Base-by-base conservation (phyloP, 2,329 filamentous ascomycete genomes). In the Sporothrix globosa region DNA sequence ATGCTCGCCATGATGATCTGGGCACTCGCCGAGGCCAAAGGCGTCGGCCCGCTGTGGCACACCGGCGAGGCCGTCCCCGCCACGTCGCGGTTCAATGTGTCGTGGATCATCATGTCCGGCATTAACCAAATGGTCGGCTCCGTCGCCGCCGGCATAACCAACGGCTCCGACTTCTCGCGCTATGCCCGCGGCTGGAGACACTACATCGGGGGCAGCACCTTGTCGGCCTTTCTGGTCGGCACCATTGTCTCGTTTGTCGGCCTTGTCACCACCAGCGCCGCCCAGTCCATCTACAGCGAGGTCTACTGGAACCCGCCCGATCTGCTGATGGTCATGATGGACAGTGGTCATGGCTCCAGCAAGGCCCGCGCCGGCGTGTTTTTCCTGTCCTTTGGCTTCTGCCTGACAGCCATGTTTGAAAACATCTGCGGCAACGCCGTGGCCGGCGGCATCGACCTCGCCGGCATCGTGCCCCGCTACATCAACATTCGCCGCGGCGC, bases 401-500 rank as follows among this genome's bases (percentile, higher is more conserved):
- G 84, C 1, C 76, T 82, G 1, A 82, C 79, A 13, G 82, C 84
- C 73, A 77, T 86, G 27, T 82, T 80, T 5, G 81, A 83, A 73
- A 81, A 82, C 72, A 77, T 80, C 11, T 79, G 84, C 52, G 78
- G 83, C 68, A 87, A 87, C 73, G 80, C 81, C 1, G 81, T 85
- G 73, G 82, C 82, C 0, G 80, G 81, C 2, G 86, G 86, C 6
- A 86, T 88, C 80, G 87, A 88, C 74, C 77, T 88, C 65, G 82
- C 85, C 0, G 83, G 82, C 0, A 76, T 87, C 0, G 83, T 82
- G 70, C 85, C 85, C 0, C 80, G 79, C 53, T 87, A 83, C 72
- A 82, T 88, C 77, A 87, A 86, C 75, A 87, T 88, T 70, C 78
- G 85, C 4, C 82, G 86, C 2, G 87, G 86, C 0, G 81, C 81